Evolutionary conservation across 495 filamentous ascomycete genomes (phyloP).

Genomic region (Trichoderma parareesei): DNA sequence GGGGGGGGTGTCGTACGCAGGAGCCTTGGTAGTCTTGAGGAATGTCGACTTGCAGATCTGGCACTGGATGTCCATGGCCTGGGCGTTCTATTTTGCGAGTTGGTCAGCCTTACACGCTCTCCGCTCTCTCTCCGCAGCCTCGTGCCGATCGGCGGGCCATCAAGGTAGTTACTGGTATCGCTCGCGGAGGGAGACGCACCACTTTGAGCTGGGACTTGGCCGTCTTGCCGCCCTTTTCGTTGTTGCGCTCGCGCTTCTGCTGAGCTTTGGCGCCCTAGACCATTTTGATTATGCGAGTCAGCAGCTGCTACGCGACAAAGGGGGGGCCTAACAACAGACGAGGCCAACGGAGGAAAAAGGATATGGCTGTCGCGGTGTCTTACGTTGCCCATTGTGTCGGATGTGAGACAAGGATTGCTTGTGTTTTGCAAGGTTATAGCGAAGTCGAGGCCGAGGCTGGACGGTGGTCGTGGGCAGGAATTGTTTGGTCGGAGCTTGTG

Average conservation of each 20-base stretch:
- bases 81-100: constrained; percentile 30
- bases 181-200: constrained; percentile 23
- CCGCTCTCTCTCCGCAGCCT: too few species aligned
- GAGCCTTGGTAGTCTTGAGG: constrained; percentile 46
- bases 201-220: constrained; percentile 50
- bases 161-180: not conserved
- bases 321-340: not conserved
- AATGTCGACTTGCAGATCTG: constrained; percentile 48
- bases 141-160: too few species aligned
- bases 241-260: constrained; percentile 50
- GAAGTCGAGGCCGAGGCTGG: not conserved
- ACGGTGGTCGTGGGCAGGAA: not conserved
- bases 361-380: constrained; percentile 14
- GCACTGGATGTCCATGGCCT: constrained; percentile 51
- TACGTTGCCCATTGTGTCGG: constrained; percentile 46
- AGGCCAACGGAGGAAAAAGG: not conserved
- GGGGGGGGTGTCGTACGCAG: constrained; percentile 31
- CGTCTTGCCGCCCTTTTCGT: constrained; percentile 32
- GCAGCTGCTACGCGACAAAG: not conserved
- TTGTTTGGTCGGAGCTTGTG: not conserved
- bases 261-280: constrained; percentile 47
- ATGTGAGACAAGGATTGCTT: not conserved
- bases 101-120: constrained; percentile 9
- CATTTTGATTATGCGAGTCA: not conserved
- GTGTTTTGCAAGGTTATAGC: too few species aligned